Conservation (phyloP, 2,329 filamentous ascomycete genomes). For the Ampelomyces quisqualis region DNA sequence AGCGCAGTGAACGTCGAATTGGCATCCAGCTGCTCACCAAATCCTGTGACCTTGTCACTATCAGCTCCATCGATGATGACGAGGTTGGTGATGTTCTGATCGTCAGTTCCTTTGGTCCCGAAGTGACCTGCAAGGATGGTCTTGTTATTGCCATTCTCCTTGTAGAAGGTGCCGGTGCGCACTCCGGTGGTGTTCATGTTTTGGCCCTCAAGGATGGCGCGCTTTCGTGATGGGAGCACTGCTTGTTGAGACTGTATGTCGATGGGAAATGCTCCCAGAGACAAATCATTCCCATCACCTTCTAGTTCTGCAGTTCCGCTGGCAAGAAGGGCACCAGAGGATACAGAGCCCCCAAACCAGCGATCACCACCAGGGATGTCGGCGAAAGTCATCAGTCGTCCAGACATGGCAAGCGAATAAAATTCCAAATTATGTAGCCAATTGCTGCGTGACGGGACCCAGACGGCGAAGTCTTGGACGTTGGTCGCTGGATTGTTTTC, state of each 20-base stretch:
- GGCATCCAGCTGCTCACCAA: slow-evolving; percentile 64
- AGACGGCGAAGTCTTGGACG: slow-evolving; percentile 79
- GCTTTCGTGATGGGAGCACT: slow-evolving; percentile 42
- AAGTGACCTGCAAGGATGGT: slow-evolving; percentile 91
- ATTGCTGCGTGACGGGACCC: slow-evolving; percentile 81
- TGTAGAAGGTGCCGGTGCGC: slow-evolving; percentile 77
- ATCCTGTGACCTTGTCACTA: slow-evolving; percentile 65
- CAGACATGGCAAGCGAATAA: slow-evolving; percentile 66
- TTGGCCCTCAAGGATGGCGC: slow-evolving; percentile 45
- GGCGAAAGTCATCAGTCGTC: slow-evolving; percentile 71
- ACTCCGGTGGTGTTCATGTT: slow-evolving; percentile 63
- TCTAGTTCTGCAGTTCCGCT: slow-evolving; percentile 71
- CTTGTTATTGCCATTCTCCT: slow-evolving; percentile 68
- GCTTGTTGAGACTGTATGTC: slow-evolving; percentile 28
- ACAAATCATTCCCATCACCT: slow-evolving; percentile 23
- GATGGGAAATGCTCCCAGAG: slow-evolving; percentile 50
- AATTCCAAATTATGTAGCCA: slow-evolving; percentile 80
- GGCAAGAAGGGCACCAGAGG: slow-evolving; percentile 70
- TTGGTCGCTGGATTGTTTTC: slow-evolving; percentile 60
- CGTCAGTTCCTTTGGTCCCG: slow-evolving; percentile 66
- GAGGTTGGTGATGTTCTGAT: slow-evolving; percentile 74
- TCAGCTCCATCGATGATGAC: slow-evolving; percentile 78
- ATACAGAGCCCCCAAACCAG: slow-evolving; percentile 81
- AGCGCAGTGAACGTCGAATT: slow-evolving; percentile 76
- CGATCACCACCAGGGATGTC: slow-evolving; percentile 60